phyloP scores from a whole-genome alignment of 805 yeast species.

The Candida montana region DNA sequence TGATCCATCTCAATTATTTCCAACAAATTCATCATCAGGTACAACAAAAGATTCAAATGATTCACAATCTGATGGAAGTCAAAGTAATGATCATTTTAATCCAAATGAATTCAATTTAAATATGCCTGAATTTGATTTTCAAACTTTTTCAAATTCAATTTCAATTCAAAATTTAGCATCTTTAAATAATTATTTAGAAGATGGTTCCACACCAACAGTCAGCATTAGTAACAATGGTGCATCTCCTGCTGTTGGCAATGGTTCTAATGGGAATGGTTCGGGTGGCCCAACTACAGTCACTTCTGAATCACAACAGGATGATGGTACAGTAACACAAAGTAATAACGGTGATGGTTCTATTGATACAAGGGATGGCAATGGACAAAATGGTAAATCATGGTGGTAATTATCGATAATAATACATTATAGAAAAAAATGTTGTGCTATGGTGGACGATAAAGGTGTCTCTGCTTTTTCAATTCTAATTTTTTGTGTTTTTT shows the following conservation, averaged over 20 bases:
- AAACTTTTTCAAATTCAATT: constrained; percentile 18
- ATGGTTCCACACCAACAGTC: background rate
- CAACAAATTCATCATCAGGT: constrained; percentile 5
- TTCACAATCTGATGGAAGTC: constrained; percentile 14
- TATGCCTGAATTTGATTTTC: constrained; percentile 24
- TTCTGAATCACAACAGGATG: too few species aligned
- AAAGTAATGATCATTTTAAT: constrained; percentile 13
- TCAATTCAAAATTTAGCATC: constrained; percentile 22
- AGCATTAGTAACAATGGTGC: background rate
- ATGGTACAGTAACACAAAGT: background rate
- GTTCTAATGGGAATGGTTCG: background rate
- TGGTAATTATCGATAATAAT: too few species aligned
- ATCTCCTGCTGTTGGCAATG: background rate
- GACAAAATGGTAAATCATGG: too few species aligned
- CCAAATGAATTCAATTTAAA: constrained; percentile 20
- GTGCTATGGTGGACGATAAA: too few species aligned
- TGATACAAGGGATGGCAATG: too few species aligned
- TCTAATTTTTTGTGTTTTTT: too few species aligned
- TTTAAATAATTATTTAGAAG: constrained; percentile 18
- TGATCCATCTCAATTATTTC: constrained; percentile 25
- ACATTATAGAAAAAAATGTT: too few species aligned
- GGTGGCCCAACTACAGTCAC: too few species aligned
- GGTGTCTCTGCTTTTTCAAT: too few species aligned
- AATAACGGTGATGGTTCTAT: background rate
- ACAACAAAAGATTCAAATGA: constrained; percentile 6